Conservation (phyloP, 345 rosid species). For the Conringia planisiliqua region DNA sequence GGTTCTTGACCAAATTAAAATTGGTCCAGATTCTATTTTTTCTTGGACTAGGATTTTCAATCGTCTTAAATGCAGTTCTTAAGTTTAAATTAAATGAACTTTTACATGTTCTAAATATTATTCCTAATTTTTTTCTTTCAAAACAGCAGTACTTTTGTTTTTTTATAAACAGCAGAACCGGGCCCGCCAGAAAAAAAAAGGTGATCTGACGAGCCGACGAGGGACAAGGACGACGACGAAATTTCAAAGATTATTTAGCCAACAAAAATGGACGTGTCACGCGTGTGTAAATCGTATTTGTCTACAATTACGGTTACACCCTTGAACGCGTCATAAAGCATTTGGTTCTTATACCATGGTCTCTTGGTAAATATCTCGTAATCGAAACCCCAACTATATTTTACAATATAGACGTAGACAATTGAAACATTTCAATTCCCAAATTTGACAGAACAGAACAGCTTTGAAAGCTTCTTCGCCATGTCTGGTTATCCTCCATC, state of each 20-base stretch:
- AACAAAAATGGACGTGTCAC: not conserved
- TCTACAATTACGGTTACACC: not conserved
- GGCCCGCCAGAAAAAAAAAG: not conserved
- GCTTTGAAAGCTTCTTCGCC: not conserved
- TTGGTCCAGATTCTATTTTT: not conserved
- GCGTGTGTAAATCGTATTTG: not conserved
- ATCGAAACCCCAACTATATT: not conserved
- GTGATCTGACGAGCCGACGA: constrained; percentile 2
- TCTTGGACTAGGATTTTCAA: not conserved
- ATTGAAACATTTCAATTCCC: not conserved
- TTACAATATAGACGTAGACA: not conserved
- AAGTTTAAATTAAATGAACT: not conserved
- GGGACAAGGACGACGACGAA: not conserved
- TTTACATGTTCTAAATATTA: not conserved
- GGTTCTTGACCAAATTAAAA: not conserved
- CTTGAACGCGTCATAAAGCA: constrained; percentile 1
- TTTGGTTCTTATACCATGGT: not conserved
- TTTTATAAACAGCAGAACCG: no score
- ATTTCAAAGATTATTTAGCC: not conserved
- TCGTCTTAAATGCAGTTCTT: not conserved
- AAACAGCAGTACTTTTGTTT: no score
- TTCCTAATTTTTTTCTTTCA: not conserved
- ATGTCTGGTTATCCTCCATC: constrained; percentile 39
- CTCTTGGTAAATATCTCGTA: not conserved
- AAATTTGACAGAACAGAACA: not conserved